Base-by-base conservation (phyloP, 495 filamentous ascomycete species). In the Aspergillus sclerotioniger region DNA sequence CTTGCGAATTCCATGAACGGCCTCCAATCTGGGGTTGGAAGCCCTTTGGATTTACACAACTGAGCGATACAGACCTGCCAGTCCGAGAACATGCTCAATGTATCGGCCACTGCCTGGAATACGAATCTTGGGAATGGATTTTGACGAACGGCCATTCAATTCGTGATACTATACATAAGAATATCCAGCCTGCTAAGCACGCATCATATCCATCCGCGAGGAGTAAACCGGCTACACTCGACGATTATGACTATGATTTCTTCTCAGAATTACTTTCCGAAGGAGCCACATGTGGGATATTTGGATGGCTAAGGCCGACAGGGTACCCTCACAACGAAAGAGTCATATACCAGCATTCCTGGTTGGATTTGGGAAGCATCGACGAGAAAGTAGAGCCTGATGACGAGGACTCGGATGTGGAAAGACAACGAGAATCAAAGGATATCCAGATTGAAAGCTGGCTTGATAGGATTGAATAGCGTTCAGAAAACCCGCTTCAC, bases 311-410 rank as follows among this genome's bases (percentile, higher is more conserved):
- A 57, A 48, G 56, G 44, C 57, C 52, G 31, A 65, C 63, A 31
- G 58, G 62, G 13, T 61, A 58, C 31, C 57, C 62, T 15, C 17
- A 8, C 7, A 50, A 35, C 45, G 67, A 70, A 61, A 69, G 32
- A 56, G 8, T 35, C 8, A 60, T 72, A 45, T 67, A 72, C 47
- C 45, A 68, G 43, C 59, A 68, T 62, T 65, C 67, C n/a, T 72
- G 67, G 67, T 31, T 68, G 29, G 67, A 64, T 54, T 25, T 70
- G 25, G 67, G 61, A 57, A 53, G 17, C 60, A 55, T n/a, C 49
- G 25, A 25, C 31, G 66, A 69, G 29, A 60, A 67, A 49, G 64
- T 65, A 53, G 48, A 53, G 17, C 17, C 33, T 17, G 60, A 60
- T 45, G 48, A 65, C 48, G 46, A 19, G 6, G 55, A 62, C 47